Percentiles rank a stretch among this genome's conserved stretches.
phyloP scores from a whole-genome alignment of 176 grass and related monocot species.

The Cocos nucifera region DNA sequence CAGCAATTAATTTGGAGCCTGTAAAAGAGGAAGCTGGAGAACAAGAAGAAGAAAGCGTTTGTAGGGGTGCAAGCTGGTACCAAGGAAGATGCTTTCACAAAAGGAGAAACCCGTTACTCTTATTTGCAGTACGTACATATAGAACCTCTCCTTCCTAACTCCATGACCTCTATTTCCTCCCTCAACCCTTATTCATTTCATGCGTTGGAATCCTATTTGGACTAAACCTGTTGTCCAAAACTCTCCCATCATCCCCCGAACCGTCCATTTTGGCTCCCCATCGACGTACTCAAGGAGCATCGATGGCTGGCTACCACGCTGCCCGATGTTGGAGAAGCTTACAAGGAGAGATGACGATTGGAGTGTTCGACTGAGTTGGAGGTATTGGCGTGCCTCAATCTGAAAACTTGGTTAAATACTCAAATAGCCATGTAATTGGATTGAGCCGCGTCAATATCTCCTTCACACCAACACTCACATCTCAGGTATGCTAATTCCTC shows the following conservation, averaged over 20 bases:
- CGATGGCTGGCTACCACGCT: too few species aligned
- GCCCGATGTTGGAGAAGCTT: too few species aligned
- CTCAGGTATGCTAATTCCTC: too few species aligned
- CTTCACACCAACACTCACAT: neutral
- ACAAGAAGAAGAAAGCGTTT: neutral
- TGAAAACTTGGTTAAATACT: constrained; percentile 11
- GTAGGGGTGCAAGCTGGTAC: neutral
- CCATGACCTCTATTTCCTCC: neutral
- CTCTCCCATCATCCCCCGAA: too few species aligned
- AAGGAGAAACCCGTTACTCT: too few species aligned
- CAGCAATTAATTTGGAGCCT: constrained; percentile 12
- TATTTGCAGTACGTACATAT: neutral
- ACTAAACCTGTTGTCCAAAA: too few species aligned
- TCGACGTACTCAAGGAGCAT: too few species aligned
- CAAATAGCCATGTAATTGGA: constrained; percentile 17
- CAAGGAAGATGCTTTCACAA: constrained; percentile 5
- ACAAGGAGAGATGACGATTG: neutral
- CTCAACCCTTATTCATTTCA: neutral
- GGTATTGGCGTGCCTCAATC: constrained; percentile 33
- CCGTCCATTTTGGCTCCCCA: too few species aligned
- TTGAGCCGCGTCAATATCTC: constrained; percentile 45
- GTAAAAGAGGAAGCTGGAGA: constrained; percentile 15
- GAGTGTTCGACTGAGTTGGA: neutral
- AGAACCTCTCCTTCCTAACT: neutral
- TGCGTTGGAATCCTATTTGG: too few species aligned